Percentiles rank a stretch among this genome's conserved stretches.
These are phyloP conservation scores for Ligustrum vulgare DNA, from an alignment of 257 asterid species.

Conservation along the genomic window DNA sequence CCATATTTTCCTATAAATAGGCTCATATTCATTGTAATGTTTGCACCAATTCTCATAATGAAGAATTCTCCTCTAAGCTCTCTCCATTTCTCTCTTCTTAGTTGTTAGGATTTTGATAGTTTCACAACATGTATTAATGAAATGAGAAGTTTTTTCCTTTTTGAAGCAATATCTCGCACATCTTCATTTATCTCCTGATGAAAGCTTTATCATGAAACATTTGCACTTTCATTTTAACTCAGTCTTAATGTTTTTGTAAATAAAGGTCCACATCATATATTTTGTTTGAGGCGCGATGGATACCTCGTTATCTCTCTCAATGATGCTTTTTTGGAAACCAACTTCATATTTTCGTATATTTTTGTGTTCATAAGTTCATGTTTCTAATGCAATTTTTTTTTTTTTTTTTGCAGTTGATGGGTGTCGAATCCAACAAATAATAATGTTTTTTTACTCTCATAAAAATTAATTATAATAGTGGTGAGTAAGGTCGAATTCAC, in stretches of 20 bases:
- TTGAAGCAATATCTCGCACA: not conserved
- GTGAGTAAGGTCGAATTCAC: no score
- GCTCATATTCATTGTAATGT: no score
- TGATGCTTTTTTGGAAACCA: not conserved
- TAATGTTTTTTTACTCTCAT: no score
- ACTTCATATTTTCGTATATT: not conserved
- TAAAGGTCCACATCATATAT: not conserved
- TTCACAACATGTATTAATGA: no score
- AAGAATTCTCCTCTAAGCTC: no score
- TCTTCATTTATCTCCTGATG: not conserved
- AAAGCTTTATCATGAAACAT: not conserved
- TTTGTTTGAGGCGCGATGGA: not conserved
- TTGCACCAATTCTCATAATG: no score
- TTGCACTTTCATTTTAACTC: not conserved
- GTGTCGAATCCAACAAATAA: no score
- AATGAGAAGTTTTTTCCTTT: not conserved
- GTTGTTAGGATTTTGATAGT: no score
- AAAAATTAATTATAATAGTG: no score
- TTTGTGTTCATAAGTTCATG: constrained; percentile 9
- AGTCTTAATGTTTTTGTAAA: not conserved
- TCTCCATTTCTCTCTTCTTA: no score
- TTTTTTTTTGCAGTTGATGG: no score
- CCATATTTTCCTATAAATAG: no score
- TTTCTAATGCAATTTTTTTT: not conserved
- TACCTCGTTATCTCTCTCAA: not conserved